These are phyloP conservation scores for Kluyveromyces aestuarii DNA, from an alignment of 805 yeast genomes.

Conservation along the genomic window DNA sequence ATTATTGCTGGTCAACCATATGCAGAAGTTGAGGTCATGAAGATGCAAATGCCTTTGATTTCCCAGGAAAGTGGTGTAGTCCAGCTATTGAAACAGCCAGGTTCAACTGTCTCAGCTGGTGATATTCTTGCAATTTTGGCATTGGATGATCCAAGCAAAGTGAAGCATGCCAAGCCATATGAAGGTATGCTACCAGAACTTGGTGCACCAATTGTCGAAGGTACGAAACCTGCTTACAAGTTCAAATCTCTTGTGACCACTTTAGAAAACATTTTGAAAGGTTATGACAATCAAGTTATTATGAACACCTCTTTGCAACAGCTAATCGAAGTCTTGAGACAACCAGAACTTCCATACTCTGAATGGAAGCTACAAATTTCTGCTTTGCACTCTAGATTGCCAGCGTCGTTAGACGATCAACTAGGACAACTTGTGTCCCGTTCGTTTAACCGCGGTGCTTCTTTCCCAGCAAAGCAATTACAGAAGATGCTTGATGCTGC, in stretches of 20 bases:
- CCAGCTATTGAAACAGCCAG: conserved; percentile 93
- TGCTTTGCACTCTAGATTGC: conserved; percentile 87
- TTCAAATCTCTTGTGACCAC: conserved; percentile 51
- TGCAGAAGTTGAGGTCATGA: conserved; percentile 99
- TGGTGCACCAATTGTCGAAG: conserved; percentile 76
- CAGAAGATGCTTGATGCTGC: conserved; percentile 61
- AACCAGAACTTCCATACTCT: conserved; percentile 80
- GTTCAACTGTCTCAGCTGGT: conserved; percentile 94
- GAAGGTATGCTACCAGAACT: conserved; percentile 88
- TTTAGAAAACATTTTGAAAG: conserved; percentile 71
- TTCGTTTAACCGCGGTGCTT: conserved; percentile 54
- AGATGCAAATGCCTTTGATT: conserved; percentile 96
- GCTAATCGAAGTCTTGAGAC: conserved; percentile 62
- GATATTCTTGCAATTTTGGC: conserved; percentile 93
- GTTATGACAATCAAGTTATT: conserved; percentile 92
- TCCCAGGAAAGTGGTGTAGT: conserved; percentile 91
- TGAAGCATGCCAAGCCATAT: conserved; percentile 90
- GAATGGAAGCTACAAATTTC: conserved; percentile 84
- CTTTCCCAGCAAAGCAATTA: conserved; percentile 89
- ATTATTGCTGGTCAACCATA: conserved; percentile 84
- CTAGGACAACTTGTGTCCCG: conserved; percentile 61
- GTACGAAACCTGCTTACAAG: conserved; percentile 75
- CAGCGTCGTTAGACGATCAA: conserved; percentile 62
- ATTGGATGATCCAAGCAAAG: conserved; percentile 93
- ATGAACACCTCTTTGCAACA: conserved; percentile 75